A percentile compares a stretch with the other conserved stretches of the same genome.
Conservation (phyloP, 495 filamentous ascomycete species). For the Neurospora terricola region DNA sequence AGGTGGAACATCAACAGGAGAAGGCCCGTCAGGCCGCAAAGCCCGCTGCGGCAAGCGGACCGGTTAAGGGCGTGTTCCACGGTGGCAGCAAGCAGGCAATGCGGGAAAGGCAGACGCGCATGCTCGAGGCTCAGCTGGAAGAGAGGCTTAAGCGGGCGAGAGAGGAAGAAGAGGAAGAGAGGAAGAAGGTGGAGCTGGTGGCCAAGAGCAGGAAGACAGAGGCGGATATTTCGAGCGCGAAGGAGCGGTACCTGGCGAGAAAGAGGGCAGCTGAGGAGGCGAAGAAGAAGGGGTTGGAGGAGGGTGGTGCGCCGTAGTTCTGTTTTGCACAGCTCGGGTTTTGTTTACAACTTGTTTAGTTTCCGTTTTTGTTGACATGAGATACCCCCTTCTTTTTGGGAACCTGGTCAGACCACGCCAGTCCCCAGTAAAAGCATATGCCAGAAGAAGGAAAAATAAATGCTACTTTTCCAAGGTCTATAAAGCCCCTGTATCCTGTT, state of each 20-base stretch:
- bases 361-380: neutral
- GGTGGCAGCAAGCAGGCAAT: conserved; percentile 47
- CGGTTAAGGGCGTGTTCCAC: conserved; percentile 37
- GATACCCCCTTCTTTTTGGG: neutral
- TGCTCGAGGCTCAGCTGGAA: conserved; percentile 78
- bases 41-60: conserved; percentile 20
- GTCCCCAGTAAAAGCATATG: neutral
- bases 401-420: neutral
- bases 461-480: neutral
- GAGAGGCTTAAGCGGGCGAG: conserved; percentile 59
- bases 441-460: neutral
- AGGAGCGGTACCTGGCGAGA: conserved; percentile 76
- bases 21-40: conserved; percentile 24
- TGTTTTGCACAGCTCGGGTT: neutral
- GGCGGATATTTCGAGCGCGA: conserved; percentile 73
- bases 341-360: neutral
- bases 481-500: neutral
- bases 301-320: neutral
- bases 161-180: conserved; percentile 66
- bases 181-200: conserved; percentile 56
- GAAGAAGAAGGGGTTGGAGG: conserved; percentile 37
- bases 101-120: conserved; percentile 73
- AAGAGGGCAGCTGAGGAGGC: conserved; percentile 71
- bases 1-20: conserved; percentile 25
- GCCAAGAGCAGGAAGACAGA: conserved; percentile 65